Conservation (phyloP, 371 early-diverging fungal species). For the Catenaria anguillulae region DNA sequence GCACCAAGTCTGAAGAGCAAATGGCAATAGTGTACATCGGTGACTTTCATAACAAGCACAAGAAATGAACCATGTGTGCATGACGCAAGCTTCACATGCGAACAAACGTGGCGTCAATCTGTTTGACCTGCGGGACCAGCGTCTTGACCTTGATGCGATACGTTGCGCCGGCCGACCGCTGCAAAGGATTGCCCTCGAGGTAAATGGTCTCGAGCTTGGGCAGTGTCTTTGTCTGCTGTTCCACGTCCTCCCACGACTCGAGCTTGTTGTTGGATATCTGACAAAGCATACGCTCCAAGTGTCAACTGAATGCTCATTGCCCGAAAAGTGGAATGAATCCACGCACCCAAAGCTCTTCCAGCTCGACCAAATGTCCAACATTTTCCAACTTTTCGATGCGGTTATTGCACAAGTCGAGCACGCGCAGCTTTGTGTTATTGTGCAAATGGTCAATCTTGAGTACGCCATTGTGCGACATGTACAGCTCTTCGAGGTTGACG, state of each 20-base stretch:
- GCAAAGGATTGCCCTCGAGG: conserved; percentile 87
- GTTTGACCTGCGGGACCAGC: conserved; percentile 65
- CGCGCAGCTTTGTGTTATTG: conserved; percentile 46
- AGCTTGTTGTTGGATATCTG: conserved; percentile 69
- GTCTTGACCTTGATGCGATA: conserved; percentile 81
- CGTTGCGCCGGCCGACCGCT: conserved; percentile 50
- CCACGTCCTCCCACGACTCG: conserved; percentile 59
- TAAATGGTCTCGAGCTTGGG: conserved; percentile 65
- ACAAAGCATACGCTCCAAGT: too few species aligned
- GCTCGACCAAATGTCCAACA: conserved; percentile 41
- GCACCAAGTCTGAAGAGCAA: too few species aligned
- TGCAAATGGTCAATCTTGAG: conserved; percentile 60
- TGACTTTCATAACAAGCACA: too few species aligned
- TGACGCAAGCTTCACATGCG: not conserved
- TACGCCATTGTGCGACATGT: conserved; percentile 79
- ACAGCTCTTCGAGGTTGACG: conserved; percentile 64
- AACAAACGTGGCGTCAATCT: conserved; percentile 70
- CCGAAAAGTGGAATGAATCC: too few species aligned
- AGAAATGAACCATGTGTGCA: too few species aligned
- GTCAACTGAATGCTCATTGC: too few species aligned
- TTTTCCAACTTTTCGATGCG: conserved; percentile 58
- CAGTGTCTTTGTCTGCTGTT: conserved; percentile 46
- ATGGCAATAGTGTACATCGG: too few species aligned
- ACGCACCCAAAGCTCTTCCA: conserved; percentile 84
- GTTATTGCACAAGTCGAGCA: conserved; percentile 76